phyloP scores from a whole-genome alignment of 2,329 filamentous ascomycete species.

The Aspergillus ruber region DNA sequence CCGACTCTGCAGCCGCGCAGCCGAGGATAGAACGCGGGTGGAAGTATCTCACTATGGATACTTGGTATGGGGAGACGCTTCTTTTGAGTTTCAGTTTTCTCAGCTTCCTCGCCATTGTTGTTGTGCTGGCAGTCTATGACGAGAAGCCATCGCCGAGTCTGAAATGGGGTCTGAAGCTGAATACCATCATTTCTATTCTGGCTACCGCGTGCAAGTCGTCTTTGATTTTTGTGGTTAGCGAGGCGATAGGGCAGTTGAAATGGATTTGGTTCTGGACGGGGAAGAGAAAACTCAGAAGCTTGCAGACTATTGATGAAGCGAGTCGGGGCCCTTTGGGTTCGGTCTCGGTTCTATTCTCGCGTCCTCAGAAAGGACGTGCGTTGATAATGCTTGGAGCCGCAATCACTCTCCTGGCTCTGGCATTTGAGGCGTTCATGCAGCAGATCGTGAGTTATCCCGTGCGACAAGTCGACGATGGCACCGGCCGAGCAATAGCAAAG shows the following conservation, averaged over 20 bases:
- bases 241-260: conserved; percentile 16
- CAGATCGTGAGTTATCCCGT: no score
- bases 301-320: conserved; percentile 16
- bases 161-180: conserved; percentile 8
- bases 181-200: conserved; percentile 12
- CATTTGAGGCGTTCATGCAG: no score
- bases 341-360: not conserved
- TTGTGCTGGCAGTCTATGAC: conserved; percentile 9
- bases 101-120: conserved; percentile 8
- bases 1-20: no score
- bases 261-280: conserved; percentile 15
- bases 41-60: conserved; percentile 6
- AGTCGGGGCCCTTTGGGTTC: conserved; percentile 18
- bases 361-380: no score
- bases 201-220: conserved; percentile 13
- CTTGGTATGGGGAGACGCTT: conserved; percentile 11
- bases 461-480: no score
- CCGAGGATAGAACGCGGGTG: not conserved
- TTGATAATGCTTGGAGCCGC: no score
- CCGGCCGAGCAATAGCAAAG: no score
- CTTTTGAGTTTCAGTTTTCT: conserved; percentile 8
- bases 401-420: no score
- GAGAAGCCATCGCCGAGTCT: conserved; percentile 9
- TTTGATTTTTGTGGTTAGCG: conserved; percentile 10
- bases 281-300: conserved; percentile 6